phyloP scores from a whole-genome alignment of 2,329 filamentous ascomycete genomes.

The Aspergillus awamori region DNA sequence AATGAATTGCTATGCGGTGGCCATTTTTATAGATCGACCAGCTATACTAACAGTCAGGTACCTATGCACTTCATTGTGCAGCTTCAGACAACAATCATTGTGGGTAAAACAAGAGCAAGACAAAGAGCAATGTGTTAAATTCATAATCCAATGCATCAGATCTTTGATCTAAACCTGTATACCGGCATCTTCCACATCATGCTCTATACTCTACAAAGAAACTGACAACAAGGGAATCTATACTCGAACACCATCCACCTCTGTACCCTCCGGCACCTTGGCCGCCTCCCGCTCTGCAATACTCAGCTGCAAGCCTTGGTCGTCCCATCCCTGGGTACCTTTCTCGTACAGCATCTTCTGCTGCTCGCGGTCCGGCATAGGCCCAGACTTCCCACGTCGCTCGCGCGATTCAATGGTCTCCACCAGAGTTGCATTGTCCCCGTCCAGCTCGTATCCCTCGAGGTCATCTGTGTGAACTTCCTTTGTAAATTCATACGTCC shows the following conservation, averaged over 20 bases:
- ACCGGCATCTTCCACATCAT: background rate
- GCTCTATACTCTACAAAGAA: slow-evolving; percentile 6
- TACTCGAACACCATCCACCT: slow-evolving; percentile 35
- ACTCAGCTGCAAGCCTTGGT: slow-evolving; percentile 45
- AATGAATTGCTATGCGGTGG: background rate
- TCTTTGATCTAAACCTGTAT: slow-evolving; percentile 4
- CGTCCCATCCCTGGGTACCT: slow-evolving; percentile 48
- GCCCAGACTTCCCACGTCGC: slow-evolving; percentile 43
- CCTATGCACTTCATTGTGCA: background rate
- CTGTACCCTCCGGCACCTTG: slow-evolving; percentile 37
- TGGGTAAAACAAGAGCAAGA: background rate
- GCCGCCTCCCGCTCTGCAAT: slow-evolving; percentile 37
- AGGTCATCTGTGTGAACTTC: slow-evolving; percentile 53
- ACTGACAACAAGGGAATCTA: slow-evolving; percentile 7
- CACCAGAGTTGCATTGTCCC: slow-evolving; percentile 45
- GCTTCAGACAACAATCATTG: background rate
- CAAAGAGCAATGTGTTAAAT: background rate
- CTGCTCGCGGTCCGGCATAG: slow-evolving; percentile 37
- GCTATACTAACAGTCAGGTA: background rate
- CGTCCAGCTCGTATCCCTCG: slow-evolving; percentile 37
- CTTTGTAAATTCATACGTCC: slow-evolving; percentile 67
- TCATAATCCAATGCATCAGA: background rate
- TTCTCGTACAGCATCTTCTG: slow-evolving; percentile 44
- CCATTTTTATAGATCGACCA: background rate
- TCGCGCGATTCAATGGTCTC: slow-evolving; percentile 48